Percentiles rank a stretch among this genome's conserved stretches.
Conservation (phyloP, 768 basidiomycete species). For the Rhodotorula taiwanensis region DNA sequence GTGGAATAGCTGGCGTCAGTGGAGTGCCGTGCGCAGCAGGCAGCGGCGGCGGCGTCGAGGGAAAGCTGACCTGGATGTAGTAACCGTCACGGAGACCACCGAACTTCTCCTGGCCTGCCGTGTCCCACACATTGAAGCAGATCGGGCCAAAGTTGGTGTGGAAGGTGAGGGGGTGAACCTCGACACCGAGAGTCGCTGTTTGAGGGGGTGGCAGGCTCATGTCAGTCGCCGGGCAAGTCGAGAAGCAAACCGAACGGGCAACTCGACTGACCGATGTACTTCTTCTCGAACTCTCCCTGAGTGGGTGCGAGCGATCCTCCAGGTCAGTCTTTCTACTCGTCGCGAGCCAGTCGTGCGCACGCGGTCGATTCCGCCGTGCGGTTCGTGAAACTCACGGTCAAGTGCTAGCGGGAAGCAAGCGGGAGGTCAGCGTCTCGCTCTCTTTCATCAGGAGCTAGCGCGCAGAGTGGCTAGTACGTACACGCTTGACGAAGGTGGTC, state of each 20-base stretch:
- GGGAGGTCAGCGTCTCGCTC: not conserved
- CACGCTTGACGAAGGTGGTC: constrained; percentile 38
- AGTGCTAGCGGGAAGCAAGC: constrained; percentile 14
- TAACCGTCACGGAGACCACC: constrained; percentile 97
- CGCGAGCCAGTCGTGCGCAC: too few species aligned
- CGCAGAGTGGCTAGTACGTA: not conserved
- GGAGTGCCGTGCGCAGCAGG: not conserved
- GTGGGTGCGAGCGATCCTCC: too few species aligned
- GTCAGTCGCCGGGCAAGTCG: too few species aligned
- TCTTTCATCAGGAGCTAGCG: too few species aligned
- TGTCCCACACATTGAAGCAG: constrained; percentile 99
- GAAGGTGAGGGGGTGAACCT: constrained; percentile 92
- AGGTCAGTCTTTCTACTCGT: not conserved
- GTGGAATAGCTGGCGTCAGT: constrained; percentile 46
- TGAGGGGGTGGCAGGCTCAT: constrained; percentile 9
- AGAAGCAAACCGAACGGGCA: constrained; percentile 4
- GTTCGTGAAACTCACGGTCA: constrained; percentile 32
- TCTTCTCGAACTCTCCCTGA: constrained; percentile 96
- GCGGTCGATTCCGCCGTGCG: too few species aligned
- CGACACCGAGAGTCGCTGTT: constrained; percentile 95
- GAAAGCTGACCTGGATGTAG: constrained; percentile 70
- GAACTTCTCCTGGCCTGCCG: constrained; percentile 99
- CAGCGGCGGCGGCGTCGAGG: not conserved
- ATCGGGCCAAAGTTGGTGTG: constrained; percentile 97
- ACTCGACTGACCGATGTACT: constrained; percentile 48